These are phyloP conservation scores for Dictyostelium intermedium DNA, from an alignment of 78 protist genomes.

Conservation along the genomic window DNA sequence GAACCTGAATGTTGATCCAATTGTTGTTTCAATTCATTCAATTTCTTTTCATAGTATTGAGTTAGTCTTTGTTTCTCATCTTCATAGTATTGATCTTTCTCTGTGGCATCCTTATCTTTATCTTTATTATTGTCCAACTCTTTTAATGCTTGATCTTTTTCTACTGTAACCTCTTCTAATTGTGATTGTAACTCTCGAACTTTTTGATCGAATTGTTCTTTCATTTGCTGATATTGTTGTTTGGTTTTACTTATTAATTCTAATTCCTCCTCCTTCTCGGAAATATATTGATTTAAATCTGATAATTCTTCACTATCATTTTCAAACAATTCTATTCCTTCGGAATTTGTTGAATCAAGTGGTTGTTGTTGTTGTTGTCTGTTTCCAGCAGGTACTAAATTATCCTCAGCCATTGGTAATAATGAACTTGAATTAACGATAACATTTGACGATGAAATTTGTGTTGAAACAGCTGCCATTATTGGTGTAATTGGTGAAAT, in stretches of 20 bases:
- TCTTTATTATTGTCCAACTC: constrained; percentile 17
- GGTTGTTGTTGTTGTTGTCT: neutral
- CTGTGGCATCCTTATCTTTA: neutral
- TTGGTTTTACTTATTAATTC: constrained; percentile 41
- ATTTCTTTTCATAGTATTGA: constrained; percentile 38
- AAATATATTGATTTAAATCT: constrained; percentile 39
- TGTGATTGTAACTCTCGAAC: constrained; percentile 43
- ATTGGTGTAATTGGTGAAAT: neutral
- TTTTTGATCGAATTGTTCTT: constrained; percentile 50
- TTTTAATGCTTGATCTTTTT: constrained; percentile 23
- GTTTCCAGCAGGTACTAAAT: neutral
- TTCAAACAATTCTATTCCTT: constrained; percentile 17
- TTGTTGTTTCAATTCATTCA: constrained; percentile 41
- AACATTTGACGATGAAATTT: neutral
- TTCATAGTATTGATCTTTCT: neutral
- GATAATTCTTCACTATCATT: constrained; percentile 53
- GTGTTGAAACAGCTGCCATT: neutral
- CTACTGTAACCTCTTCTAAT: constrained; percentile 15
- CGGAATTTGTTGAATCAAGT: neutral
- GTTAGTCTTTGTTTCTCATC: constrained; percentile 43
- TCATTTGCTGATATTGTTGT: constrained; percentile 65
- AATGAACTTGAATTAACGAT: neutral
- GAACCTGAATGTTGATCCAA: constrained; percentile 44
- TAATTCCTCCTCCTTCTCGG: constrained; percentile 61
- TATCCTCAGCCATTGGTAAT: neutral